Percentiles rank a stretch among this genome's conserved stretches.
Conservation (phyloP, 495 filamentous ascomycete species). For the Astrocystis sublimbata region DNA sequence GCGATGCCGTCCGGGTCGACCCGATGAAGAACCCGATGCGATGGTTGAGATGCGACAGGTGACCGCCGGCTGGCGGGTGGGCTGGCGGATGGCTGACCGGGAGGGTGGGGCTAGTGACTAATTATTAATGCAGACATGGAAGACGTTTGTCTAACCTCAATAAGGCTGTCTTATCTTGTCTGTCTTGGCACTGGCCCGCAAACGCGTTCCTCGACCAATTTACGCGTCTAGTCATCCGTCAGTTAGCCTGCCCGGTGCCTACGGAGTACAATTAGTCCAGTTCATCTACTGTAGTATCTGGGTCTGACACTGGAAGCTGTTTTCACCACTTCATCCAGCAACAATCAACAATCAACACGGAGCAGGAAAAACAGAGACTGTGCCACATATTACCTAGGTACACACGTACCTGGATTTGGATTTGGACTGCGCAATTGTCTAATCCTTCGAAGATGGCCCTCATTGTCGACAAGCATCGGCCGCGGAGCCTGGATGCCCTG, state of each 20-base stretch:
- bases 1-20: constrained; percentile 7
- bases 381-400: background rate
- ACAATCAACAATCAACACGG: too few species aligned
- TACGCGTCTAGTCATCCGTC: constrained; percentile 16
- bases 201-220: constrained; percentile 33
- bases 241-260: too few species aligned
- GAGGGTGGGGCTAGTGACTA: too few species aligned
- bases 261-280: background rate
- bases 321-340: background rate
- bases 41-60: too few species aligned
- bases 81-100: background rate
- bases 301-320: too few species aligned
- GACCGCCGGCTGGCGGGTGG: constrained; percentile 3
- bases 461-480: constrained; percentile 92
- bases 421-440: background rate
- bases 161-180: too few species aligned
- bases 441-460: constrained; percentile 53
- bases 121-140: too few species aligned
- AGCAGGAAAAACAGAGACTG: background rate
- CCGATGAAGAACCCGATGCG: background rate
- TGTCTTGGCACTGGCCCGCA: constrained; percentile 11
- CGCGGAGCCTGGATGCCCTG: constrained; percentile 81
- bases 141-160: too few species aligned
- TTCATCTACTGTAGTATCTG: background rate
- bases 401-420: too few species aligned